Conservation (phyloP, 139 green algal species). For the Picochlorum sp. region DNA sequence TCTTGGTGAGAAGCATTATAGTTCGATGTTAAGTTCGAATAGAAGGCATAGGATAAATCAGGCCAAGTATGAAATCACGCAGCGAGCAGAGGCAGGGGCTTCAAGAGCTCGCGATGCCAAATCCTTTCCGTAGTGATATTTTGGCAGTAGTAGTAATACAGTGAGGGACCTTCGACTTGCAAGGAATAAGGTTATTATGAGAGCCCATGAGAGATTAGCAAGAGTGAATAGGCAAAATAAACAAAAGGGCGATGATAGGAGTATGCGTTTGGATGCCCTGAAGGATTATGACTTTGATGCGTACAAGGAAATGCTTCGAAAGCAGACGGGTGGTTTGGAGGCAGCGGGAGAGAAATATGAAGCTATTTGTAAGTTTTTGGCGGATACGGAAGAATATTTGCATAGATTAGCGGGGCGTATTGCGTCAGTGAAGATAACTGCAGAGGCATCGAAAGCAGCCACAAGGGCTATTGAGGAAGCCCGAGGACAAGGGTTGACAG, state of each 20-base stretch:
- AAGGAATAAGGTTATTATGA: constrained; percentile 36
- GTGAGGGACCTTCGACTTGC: constrained; percentile 21
- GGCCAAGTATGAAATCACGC: constrained; percentile 32
- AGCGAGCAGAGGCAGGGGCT: constrained; percentile 26
- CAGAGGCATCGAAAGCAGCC: constrained; percentile 52
- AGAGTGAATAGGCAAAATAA: constrained; percentile 32
- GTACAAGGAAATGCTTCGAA: constrained; percentile 82
- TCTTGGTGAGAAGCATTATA: constrained; percentile 70
- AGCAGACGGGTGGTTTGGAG: constrained; percentile 2
- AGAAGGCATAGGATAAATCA: constrained; percentile 35
- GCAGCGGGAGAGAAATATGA: constrained; percentile 37
- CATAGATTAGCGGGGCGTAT: constrained; percentile 78
- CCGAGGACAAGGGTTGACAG: constrained; percentile 40
- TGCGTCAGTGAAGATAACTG: constrained; percentile 51
- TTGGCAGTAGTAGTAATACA: constrained; percentile 12
- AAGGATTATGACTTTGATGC: constrained; percentile 92
- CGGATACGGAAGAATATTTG: constrained; percentile 93
- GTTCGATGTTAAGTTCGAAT: constrained; percentile 46
- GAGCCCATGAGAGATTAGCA: constrained; percentile 46
- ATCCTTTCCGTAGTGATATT: constrained; percentile 8
- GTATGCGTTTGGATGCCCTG: constrained; percentile 54
- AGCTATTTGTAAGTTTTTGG: constrained; percentile 69
- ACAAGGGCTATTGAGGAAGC: constrained; percentile 43
- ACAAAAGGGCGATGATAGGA: constrained; percentile 33
- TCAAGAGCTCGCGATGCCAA: constrained; percentile 32